These are phyloP conservation scores for Westerdykella sp. DNA, from an alignment of 2,329 filamentous ascomycete species.

Conservation along the genomic window DNA sequence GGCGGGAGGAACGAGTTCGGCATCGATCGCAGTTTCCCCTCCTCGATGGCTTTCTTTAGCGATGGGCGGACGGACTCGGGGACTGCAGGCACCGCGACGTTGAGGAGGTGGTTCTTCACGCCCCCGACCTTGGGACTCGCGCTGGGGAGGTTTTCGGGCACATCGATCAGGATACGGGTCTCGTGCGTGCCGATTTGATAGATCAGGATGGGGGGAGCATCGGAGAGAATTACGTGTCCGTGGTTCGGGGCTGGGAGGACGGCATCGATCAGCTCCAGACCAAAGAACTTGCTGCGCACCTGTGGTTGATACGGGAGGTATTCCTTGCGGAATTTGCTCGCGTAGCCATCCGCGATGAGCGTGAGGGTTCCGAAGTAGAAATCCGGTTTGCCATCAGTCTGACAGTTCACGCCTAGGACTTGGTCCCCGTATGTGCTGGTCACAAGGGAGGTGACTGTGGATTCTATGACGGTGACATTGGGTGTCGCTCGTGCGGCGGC, in stretches of 20 bases:
- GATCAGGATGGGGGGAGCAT: slow-evolving; percentile 72
- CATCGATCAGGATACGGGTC: slow-evolving; percentile 82
- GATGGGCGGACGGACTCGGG: slow-evolving; percentile 65
- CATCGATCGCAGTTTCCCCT: slow-evolving; percentile 80
- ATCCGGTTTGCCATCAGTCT: slow-evolving; percentile 60
- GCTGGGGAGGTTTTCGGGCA: slow-evolving; percentile 69
- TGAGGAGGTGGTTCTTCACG: slow-evolving; percentile 75
- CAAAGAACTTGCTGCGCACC: slow-evolving; percentile 84
- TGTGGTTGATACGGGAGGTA: slow-evolving; percentile 62
- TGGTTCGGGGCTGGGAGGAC: slow-evolving; percentile 67
- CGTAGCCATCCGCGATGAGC: slow-evolving; percentile 86
- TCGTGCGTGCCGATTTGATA: slow-evolving; percentile 97
- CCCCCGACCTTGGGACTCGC: slow-evolving; percentile 71
- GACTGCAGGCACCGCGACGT: slow-evolving; percentile 71
- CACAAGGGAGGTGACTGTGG: slow-evolving; percentile 72
- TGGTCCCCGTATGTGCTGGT: slow-evolving; percentile 61
- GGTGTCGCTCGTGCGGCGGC: slow-evolving; percentile 65
- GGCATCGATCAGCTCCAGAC: slow-evolving; percentile 84
- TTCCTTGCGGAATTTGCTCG: slow-evolving; percentile 81
- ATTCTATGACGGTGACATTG: slow-evolving; percentile 89
- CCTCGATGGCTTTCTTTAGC: slow-evolving; percentile 68
- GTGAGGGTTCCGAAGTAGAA: slow-evolving; percentile 83
- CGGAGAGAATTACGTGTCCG: slow-evolving; percentile 82
- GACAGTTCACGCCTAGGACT: slow-evolving; percentile 75
- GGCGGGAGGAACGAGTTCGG: slow-evolving; percentile 92